A percentile compares a stretch with the other conserved stretches of the same genome.
phyloP scores from a whole-genome alignment of 306 rosid species.

The Ochetophila trinervis region DNA sequence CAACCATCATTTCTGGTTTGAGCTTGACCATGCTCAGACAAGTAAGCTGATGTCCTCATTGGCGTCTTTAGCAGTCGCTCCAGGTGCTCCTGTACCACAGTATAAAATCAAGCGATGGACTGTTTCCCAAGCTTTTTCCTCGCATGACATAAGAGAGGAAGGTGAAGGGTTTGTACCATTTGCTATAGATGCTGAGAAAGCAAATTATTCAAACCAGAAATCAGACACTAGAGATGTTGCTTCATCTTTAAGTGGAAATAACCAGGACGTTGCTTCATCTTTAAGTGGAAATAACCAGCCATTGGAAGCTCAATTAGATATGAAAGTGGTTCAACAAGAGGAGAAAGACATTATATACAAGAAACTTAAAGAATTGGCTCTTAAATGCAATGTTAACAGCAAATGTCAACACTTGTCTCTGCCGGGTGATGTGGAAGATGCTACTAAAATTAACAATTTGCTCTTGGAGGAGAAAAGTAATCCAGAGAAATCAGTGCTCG shows the following conservation, averaged over 20 bases:
- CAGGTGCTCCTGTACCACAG: slow-evolving; percentile 27
- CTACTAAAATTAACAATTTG: not conserved
- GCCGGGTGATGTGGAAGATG: slow-evolving; percentile 16
- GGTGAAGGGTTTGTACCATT: slow-evolving; percentile 25
- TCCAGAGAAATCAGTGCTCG: not conserved
- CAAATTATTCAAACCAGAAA: slow-evolving; percentile 20
- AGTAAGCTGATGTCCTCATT: slow-evolving; percentile 45
- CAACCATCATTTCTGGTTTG: slow-evolving; percentile 65
- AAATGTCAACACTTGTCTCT: slow-evolving; percentile 29
- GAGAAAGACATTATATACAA: slow-evolving; percentile 36
- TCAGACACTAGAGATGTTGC: slow-evolving; percentile 32
- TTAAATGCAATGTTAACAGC: slow-evolving; percentile 13
- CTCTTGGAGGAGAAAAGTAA: slow-evolving; percentile 4
- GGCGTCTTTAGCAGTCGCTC: slow-evolving; percentile 39
- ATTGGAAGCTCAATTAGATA: slow-evolving; percentile 28
- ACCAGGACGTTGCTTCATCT: slow-evolving; percentile 33
- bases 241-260: slow-evolving; percentile 30
- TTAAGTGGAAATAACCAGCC: slow-evolving; percentile 32
- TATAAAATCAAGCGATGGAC: slow-evolving; percentile 27
- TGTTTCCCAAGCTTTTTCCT: slow-evolving; percentile 29
- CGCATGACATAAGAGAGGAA: slow-evolving; percentile 24
- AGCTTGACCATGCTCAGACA: slow-evolving; percentile 71
- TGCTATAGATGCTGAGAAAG: slow-evolving; percentile 16
- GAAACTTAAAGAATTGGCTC: slow-evolving; percentile 56
- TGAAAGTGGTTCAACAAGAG: slow-evolving; percentile 31